A percentile compares a stretch with the other conserved stretches of the same genome.
phyloP scores from a whole-genome alignment of 1,284 basidiomycete genomes.

The Trametes versicolor region DNA sequence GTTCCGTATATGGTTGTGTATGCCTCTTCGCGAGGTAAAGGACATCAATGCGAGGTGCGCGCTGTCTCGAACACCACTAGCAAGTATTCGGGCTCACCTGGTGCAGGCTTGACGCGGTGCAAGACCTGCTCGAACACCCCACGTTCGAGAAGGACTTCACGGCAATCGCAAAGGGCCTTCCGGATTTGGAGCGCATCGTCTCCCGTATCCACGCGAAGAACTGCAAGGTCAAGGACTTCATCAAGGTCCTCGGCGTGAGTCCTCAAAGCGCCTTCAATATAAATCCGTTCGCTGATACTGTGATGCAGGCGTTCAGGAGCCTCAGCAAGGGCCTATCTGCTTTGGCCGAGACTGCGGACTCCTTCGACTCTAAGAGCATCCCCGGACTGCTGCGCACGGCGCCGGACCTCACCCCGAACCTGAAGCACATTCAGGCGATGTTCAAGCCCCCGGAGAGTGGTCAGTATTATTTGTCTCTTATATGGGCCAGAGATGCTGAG shows the following conservation, averaged over 20 bases:
- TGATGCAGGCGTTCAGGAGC: slow-evolving; percentile 74
- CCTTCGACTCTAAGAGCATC: slow-evolving; percentile 82
- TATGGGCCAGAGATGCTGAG: neutral
- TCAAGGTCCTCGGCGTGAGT: slow-evolving; percentile 81
- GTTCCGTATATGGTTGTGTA: slow-evolving; percentile 94
- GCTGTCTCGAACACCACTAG: neutral
- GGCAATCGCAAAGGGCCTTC: slow-evolving; percentile 80
- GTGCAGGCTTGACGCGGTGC: slow-evolving; percentile 87
- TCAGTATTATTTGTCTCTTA: slow-evolving; percentile 39
- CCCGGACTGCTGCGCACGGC: slow-evolving; percentile 80
- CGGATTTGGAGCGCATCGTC: slow-evolving; percentile 93
- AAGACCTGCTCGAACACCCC: slow-evolving; percentile 85
- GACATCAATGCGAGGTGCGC: slow-evolving; percentile 89
- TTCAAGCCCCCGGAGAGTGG: slow-evolving; percentile 75
- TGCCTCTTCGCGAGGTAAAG: slow-evolving; percentile 81
- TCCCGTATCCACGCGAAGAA: slow-evolving; percentile 94
- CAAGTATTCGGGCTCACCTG: neutral
- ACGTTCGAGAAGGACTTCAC: slow-evolving; percentile 82
- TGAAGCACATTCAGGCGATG: slow-evolving; percentile 80
- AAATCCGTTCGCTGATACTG: neutral
- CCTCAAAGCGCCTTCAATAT: neutral
- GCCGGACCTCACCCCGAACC: slow-evolving; percentile 77
- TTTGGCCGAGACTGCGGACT: slow-evolving; percentile 73
- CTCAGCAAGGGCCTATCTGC: slow-evolving; percentile 73
- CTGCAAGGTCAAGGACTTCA: slow-evolving; percentile 87